phyloP scores from a whole-genome alignment of 2,329 filamentous ascomycete species.

The Cercospora beticola region DNA sequence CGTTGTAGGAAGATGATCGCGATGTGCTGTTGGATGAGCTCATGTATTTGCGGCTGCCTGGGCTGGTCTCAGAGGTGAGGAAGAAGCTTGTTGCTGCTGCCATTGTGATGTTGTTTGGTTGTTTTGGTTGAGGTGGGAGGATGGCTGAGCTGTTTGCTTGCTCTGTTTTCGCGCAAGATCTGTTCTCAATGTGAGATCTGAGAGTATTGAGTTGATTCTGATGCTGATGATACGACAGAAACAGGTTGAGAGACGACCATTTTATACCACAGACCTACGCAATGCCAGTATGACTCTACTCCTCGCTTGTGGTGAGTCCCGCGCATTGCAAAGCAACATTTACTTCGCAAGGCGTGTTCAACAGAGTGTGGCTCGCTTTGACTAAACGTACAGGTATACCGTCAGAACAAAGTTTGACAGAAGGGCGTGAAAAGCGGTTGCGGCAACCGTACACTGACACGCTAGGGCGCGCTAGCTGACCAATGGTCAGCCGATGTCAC shows the following conservation, averaged over 20 bases:
- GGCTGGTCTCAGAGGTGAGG: slow-evolving; percentile 1
- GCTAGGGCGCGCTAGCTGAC: background rate
- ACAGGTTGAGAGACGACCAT: background rate
- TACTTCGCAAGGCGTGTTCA: slow-evolving; percentile 11
- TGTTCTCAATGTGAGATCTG: background rate
- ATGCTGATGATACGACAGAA: background rate
- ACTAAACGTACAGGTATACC: slow-evolving; percentile 11
- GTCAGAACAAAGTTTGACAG: background rate
- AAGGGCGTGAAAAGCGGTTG: slow-evolving; percentile 6
- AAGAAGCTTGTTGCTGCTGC: slow-evolving; percentile 11
- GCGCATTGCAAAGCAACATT: slow-evolving; percentile 6
- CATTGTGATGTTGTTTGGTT: background rate
- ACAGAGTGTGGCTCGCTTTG: slow-evolving; percentile 7
- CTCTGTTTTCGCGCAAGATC: background rate
- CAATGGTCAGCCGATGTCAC: background rate
- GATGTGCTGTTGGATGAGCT: background rate
- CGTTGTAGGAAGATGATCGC: slow-evolving; percentile 4
- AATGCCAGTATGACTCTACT: background rate
- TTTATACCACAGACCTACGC: slow-evolving; percentile 4
- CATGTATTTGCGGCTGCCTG: slow-evolving; percentile 1
- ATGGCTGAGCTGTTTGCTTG: background rate
- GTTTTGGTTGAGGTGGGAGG: background rate
- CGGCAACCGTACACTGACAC: background rate
- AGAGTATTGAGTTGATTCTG: background rate
- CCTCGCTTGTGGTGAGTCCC: background rate